Evolutionary conservation across 2,329 filamentous ascomycete genomes (phyloP).

Genomic region (Sclerotinia trifoliorum): DNA sequence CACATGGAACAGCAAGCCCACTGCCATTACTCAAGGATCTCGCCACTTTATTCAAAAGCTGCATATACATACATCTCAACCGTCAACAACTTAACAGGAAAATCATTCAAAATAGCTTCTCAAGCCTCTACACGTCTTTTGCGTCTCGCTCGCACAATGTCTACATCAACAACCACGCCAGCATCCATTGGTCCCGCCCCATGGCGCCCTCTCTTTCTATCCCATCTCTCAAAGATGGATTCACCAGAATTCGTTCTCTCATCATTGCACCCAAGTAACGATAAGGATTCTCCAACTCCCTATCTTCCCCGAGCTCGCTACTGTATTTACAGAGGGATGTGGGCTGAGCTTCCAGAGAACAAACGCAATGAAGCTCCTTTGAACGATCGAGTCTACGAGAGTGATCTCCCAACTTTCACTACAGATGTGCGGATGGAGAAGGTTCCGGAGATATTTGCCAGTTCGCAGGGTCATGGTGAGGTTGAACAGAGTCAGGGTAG

Average conservation of each 20-base stretch:
- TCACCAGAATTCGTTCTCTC: slow-evolving; percentile 44
- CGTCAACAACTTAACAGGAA: background rate
- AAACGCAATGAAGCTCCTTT: slow-evolving; percentile 68
- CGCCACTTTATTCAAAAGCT: background rate
- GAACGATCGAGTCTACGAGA: slow-evolving; percentile 71
- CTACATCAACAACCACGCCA: slow-evolving; percentile 32
- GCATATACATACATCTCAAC: background rate
- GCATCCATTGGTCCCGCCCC: slow-evolving; percentile 34
- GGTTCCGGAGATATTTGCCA: slow-evolving; percentile 64
- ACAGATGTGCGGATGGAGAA: slow-evolving; percentile 90
- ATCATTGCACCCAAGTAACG: slow-evolving; percentile 46
- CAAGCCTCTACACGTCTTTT: slow-evolving; percentile 32
- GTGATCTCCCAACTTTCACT: slow-evolving; percentile 78
- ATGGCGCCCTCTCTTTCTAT: slow-evolving; percentile 40
- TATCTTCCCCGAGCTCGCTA: slow-evolving; percentile 62
- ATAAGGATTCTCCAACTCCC: slow-evolving; percentile 41
- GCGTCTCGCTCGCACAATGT: slow-evolving; percentile 38
- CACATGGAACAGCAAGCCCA: background rate
- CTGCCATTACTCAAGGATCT: background rate
- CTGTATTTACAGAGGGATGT: slow-evolving; percentile 85
- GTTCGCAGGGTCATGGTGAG: slow-evolving; percentile 47
- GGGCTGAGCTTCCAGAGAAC: slow-evolving; percentile 69
- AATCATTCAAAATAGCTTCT: slow-evolving; percentile 38
- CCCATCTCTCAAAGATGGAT: slow-evolving; percentile 40
- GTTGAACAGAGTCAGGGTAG: slow-evolving; percentile 48